Base-by-base conservation (phyloP, 306 rosid species). In the Cucumis sativus region DNA sequence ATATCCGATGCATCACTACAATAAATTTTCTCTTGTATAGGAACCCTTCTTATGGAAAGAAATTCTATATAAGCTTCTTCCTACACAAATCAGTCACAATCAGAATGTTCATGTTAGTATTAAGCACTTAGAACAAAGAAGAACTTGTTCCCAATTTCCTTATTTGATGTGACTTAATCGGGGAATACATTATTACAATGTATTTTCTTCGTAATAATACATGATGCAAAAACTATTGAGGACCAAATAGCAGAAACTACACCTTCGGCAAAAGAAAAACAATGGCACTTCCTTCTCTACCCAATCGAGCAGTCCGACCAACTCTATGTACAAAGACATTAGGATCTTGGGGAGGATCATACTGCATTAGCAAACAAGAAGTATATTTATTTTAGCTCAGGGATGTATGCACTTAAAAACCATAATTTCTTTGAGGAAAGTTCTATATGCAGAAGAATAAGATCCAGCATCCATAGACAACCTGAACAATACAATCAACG, bases 311-410 rank as follows among this genome's bases (percentile, higher is more conserved):
- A 79, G 99, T 92, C 87, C 97, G 89, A 52, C 99, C 99, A 60
- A 91, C 97, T 89, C 99, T 87, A 83, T 95, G 99, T 67, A 92
- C 17, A 18, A 92, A 95, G 73, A 95, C 99, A 82, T 92, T 88
- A 56, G 97, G 99, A 80, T 95, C 93, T 89, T 92, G 96, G 56
- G 99, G 99, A 62, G 97, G 91, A 88, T 95, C 97, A 82, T 92
- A 95, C 99, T 90, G 91, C 80, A 72, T 39, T 16, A 74, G 52
- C 69, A 88, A 65, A 80, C 83, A 30, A 57, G 12, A 57, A 43
- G 25, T 39, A 17, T 23, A 30, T 54, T 64, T 70, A 21, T 12
- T 37, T 25, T 72, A 61, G 15, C 55, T 45, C 76, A 10, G 37
- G 43, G 16, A 72, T 72, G 49, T 51, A 72, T 51, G 61, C 43